Conservation (phyloP, 306 rosid species). For the Datisca glomerata region DNA sequence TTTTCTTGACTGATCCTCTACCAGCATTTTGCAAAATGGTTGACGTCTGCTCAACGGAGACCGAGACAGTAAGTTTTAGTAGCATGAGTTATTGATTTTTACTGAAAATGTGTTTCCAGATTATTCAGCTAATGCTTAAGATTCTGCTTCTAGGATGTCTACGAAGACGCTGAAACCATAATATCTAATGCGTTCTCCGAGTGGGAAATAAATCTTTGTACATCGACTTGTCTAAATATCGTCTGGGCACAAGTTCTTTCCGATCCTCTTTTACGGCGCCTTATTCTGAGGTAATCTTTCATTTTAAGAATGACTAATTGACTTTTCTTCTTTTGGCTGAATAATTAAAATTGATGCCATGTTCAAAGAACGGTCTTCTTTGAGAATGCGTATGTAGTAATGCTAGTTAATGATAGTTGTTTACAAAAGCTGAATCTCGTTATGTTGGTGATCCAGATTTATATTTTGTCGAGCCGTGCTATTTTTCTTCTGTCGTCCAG, state of each 20-base stretch:
- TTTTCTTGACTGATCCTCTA: slow-evolving; percentile 87
- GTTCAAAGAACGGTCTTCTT: too few relatives aligned
- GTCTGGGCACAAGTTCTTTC: slow-evolving; percentile 89
- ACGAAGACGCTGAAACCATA: slow-evolving; percentile 66
- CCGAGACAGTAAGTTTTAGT: slow-evolving; percentile 44
- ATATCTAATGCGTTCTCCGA: slow-evolving; percentile 61
- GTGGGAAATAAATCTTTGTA: slow-evolving; percentile 86
- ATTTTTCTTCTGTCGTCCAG: slow-evolving; percentile 40
- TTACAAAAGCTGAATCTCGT: not conserved
- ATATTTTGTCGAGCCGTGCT: slow-evolving; percentile 83
- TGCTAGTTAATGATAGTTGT: too few relatives aligned
- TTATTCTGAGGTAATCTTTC: slow-evolving; percentile 62
- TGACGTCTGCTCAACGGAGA: slow-evolving; percentile 36
- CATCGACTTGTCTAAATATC: slow-evolving; percentile 61
- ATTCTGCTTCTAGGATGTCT: slow-evolving; percentile 41
- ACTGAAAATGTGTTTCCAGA: slow-evolving; percentile 5
- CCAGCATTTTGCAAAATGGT: slow-evolving; percentile 87
- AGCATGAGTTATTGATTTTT: slow-evolving; percentile 1
- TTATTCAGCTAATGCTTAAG: slow-evolving; percentile 16
- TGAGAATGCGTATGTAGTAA: not conserved
- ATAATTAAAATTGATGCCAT: not conserved
- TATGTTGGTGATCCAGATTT: slow-evolving; percentile 40
- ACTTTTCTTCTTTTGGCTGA: not conserved
- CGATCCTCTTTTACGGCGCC: slow-evolving; percentile 83
- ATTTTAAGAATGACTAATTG: slow-evolving; percentile 6